Percentiles rank a stretch among this genome's conserved stretches.
These are phyloP conservation scores for Aspergillus olivimuriae DNA, from an alignment of 495 filamentous ascomycete genomes.

Conservation along the genomic window DNA sequence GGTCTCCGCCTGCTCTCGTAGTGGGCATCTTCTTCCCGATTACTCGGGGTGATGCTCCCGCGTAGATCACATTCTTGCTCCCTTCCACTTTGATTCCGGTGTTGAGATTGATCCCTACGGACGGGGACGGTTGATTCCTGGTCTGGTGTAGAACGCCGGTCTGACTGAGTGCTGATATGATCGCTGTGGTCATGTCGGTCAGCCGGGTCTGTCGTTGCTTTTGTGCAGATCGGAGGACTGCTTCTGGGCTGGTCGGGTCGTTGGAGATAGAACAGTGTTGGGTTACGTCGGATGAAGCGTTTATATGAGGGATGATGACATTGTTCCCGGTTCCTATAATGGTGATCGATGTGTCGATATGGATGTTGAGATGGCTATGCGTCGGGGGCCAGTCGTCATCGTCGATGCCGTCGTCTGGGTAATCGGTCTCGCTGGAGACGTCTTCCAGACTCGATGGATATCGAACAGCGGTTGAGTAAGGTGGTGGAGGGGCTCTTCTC, in stretches of 20 bases:
- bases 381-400: constrained; percentile 4
- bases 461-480: constrained; percentile 7
- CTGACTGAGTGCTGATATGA: constrained; percentile 11
- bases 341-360: constrained; percentile 31
- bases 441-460: constrained; percentile 4
- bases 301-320: constrained; percentile 19
- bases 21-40: neutral
- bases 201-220: constrained; percentile 12
- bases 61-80: constrained; percentile 15
- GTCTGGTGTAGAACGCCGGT: neutral
- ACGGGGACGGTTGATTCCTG: neutral
- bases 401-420: constrained; percentile 2
- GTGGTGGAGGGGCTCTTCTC: constrained; percentile 8
- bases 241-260: neutral
- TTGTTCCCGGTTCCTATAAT: constrained; percentile 29
- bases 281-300: neutral
- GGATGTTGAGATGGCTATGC: constrained; percentile 16
- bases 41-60: neutral
- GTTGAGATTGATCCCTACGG: constrained; percentile 18
- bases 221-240: too few relatives aligned
- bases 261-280: too few relatives aligned
- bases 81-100: constrained; percentile 23
- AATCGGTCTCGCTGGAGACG: constrained; percentile 5
- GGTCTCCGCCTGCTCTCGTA: too few relatives aligned
- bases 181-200: constrained; percentile 12